Evolutionary conservation across 192 early-diverging fungal species (phyloP), one percentile per base, ranked within the genome.

Genomic region (Spizellomyces sp.): DNA sequence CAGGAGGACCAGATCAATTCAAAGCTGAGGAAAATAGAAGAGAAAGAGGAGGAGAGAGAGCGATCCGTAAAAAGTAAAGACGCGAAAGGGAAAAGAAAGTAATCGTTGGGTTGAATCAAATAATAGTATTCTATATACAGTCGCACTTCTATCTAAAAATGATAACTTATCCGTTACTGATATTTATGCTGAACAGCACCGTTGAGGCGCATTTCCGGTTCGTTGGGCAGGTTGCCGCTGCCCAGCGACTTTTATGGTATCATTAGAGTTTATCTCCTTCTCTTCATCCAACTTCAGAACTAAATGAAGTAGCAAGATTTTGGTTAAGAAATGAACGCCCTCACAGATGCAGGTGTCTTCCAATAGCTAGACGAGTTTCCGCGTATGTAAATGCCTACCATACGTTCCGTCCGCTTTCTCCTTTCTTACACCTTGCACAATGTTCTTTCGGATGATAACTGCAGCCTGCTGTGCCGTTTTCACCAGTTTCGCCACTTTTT

Each of bases 1-100:
- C 81, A 86, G 68, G 84, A 86, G 22, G 79, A 79, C 36, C 56
- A 61, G 50, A 56, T 80, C 22, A 58, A 36, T 5, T 19, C 19
- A 7, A 72, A 74, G 54, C 43, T 82, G 58, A 77, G 75, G 48
- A 63, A 67, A 58, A 44, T 81, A 45, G 80, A 82, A 44, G 81
- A 81, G 9, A 74, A 67, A n/a, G 69, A 77, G 15, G 76, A 75
- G 56, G 72, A 12, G 7, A 70, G 68, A 45, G 67, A 74, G 52
- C 59, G 65, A n/a, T 46, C 15, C n/a, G 75, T 55, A 8, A 66
- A 62, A 50, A 56, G 50, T 0, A 72, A 75, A 46, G 58, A 41
- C 15, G 77, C 67, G 43, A 46, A 58, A 57, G 65, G 64, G n/a
- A 73, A 73, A 15, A 63, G 70, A n/a, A 71, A 71, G 15, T 61